A percentile compares a stretch with the other conserved stretches of the same genome.
phyloP scores from a whole-genome alignment of 83 land plant species.

The Picea abies region DNA sequence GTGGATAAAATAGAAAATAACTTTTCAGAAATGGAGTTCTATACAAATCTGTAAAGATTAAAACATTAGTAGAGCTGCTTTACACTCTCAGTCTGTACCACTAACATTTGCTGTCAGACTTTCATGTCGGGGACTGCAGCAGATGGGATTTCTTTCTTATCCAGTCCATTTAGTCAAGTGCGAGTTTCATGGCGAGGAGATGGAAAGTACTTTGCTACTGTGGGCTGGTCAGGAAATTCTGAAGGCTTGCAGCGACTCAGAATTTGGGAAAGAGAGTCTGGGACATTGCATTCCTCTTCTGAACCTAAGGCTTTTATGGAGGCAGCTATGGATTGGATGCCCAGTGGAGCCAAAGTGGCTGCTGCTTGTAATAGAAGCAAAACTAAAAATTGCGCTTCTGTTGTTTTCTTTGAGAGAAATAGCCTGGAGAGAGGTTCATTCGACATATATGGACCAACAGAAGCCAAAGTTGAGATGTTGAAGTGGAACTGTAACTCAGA shows the following conservation, averaged over 20 bases:
- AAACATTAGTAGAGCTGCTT: background rate
- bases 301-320: conserved; percentile 58
- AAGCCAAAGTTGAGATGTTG: conserved; percentile 51
- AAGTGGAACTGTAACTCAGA: conserved; percentile 89
- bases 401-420: conserved; percentile 88
- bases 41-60: background rate
- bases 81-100: background rate
- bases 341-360: conserved; percentile 89
- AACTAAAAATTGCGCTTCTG: conserved; percentile 38
- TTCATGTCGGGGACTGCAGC: conserved; percentile 34
- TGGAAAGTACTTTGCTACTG: conserved; percentile 93
- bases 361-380: conserved; percentile 53
- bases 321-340: conserved; percentile 83
- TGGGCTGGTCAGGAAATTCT: conserved; percentile 25
- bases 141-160: conserved; percentile 23
- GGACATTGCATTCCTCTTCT: conserved; percentile 69
- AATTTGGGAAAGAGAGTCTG: conserved; percentile 95
- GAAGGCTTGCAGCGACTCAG: conserved; percentile 45
- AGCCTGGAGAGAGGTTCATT: conserved; percentile 88
- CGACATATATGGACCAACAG: conserved; percentile 47
- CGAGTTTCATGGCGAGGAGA: conserved; percentile 93
- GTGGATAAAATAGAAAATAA: background rate
- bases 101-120: conserved; percentile 16
- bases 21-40: background rate
- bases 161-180: conserved; percentile 18